Evolutionary conservation across 2,329 filamentous ascomycete genomes (phyloP), one percentile per base, ranked within the genome.

Genomic region (Metarhizium anisopliae): DNA sequence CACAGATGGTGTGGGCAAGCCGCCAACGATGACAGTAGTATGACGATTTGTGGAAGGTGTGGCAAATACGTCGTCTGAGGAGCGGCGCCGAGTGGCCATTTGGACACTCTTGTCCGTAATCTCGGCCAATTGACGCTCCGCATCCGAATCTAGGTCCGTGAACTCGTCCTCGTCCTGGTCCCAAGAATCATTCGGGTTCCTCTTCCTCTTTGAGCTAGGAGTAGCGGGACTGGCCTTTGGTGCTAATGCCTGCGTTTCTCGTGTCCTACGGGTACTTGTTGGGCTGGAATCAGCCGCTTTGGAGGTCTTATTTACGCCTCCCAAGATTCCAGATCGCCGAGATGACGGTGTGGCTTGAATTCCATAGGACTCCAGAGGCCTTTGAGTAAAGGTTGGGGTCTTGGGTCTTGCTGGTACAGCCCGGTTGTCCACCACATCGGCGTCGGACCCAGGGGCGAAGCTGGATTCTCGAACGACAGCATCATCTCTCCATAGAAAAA

Each of bases 401-500:
- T 60, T 67, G 2, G 64, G 60, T 36, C 49, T 59, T 10, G 62
- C 55, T 14, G 59, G 53, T n/a, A 8, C 52, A 13, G 29, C 18
- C 18, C 32, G 35, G 36, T 53, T 25, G 32, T 50, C 13, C 20
- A 29, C 52, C 20, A 38, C 25, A 6, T 47, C 49, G 14, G 30
- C 38, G 14, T 51, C 51, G 3, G 29, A 50, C 11, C 43, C 60
- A 8, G 58, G 51, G 5, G 55, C 47, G 38, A 63, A 56, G 4
- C 62, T 64, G 0, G 56, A 63, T 59, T 73, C 66, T 4, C 67
- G 66, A 20, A 58, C 53, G 38, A 61, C 58, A 10, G 74, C 73
- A 1, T 67, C 65, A 7, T 77, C 70, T n/a, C 68, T 66, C 70
- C 72, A 79, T 25, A 77, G 60, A 56, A 77, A 79, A 61, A 79